Evolutionary conservation across 164 flowering plant species (phyloP).

Genomic region (Cinnamomum chago): DNA sequence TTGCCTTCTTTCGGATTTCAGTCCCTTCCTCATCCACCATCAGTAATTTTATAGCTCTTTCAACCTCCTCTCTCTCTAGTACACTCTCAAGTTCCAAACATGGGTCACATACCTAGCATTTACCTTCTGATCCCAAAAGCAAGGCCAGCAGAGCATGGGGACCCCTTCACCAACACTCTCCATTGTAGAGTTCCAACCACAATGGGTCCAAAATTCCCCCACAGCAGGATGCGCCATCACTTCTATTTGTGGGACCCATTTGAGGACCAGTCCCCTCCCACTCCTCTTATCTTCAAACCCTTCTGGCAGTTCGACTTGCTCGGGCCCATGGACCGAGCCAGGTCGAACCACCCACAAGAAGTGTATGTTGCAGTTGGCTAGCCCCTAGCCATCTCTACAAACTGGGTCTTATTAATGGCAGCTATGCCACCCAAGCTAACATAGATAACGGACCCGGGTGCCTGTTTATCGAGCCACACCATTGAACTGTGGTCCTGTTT

Average conservation of each 20-base stretch:
- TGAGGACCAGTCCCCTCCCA: slow-evolving; percentile 29
- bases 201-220: slow-evolving; percentile 45
- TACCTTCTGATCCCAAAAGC: slow-evolving; percentile 8
- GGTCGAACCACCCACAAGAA: slow-evolving; percentile 21
- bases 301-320: slow-evolving; percentile 8
- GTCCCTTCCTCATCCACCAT: slow-evolving; percentile 4
- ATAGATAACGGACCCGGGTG: slow-evolving; percentile 46
- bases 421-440: slow-evolving; percentile 74
- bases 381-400: slow-evolving; percentile 30
- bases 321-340: not conserved
- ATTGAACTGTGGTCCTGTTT: slow-evolving; percentile 57
- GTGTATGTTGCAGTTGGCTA: slow-evolving; percentile 16
- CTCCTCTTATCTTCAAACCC: slow-evolving; percentile 25
- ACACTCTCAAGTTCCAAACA: slow-evolving; percentile 8
- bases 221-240: slow-evolving; percentile 37
- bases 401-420: slow-evolving; percentile 4
- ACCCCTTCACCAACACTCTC: slow-evolving; percentile 5
- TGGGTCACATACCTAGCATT: slow-evolving; percentile 6
- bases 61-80: slow-evolving; percentile 5
- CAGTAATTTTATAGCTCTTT: slow-evolving; percentile 4
- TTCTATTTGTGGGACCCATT: slow-evolving; percentile 44
- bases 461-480: slow-evolving; percentile 54
- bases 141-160: slow-evolving; percentile 9
- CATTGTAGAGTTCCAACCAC: slow-evolving; percentile 34
- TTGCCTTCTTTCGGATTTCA: not conserved